Percentiles rank a stretch among this genome's conserved stretches.
phyloP scores from a whole-genome alignment of 495 filamentous ascomycete species.

The Letharia lupina region DNA sequence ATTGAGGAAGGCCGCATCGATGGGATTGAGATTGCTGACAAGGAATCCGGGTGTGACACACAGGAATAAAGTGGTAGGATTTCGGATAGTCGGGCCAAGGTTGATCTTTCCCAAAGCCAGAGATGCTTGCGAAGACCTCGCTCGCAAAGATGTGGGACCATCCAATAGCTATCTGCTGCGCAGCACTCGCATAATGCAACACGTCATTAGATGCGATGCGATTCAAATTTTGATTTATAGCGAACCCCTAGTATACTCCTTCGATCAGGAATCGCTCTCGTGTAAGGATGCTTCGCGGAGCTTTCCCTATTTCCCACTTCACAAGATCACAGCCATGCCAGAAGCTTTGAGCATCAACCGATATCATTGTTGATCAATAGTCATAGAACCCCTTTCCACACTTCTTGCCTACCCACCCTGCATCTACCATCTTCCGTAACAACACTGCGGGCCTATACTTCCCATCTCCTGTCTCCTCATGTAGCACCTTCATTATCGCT shows the following conservation, averaged over 20 bases:
- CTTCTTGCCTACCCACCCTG: constrained; percentile 97
- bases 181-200: neutral
- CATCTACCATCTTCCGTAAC: constrained; percentile 91
- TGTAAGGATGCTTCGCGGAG: neutral
- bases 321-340: neutral
- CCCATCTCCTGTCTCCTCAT: constrained; percentile 83
- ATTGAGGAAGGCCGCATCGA: neutral
- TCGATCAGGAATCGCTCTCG: neutral
- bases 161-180: neutral
- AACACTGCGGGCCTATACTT: constrained; percentile 89
- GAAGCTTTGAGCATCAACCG: neutral
- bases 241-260: neutral
- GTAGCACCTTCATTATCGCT: constrained; percentile 92
- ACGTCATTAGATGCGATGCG: neutral
- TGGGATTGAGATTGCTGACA: neutral
- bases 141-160: neutral
- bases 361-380: constrained; percentile 42
- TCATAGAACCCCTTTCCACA: constrained; percentile 94
- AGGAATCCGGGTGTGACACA: too few species aligned
- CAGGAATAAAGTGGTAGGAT: neutral
- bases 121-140: neutral
- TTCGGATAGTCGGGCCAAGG: neutral
- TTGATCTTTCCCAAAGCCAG: neutral
- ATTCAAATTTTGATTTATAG: neutral
- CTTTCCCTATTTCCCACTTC: neutral